A percentile compares a stretch with the other conserved stretches of the same genome.
Evolutionary conservation across 2,329 filamentous ascomycete species (phyloP).

Genomic region (Venturia carpophila): DNA sequence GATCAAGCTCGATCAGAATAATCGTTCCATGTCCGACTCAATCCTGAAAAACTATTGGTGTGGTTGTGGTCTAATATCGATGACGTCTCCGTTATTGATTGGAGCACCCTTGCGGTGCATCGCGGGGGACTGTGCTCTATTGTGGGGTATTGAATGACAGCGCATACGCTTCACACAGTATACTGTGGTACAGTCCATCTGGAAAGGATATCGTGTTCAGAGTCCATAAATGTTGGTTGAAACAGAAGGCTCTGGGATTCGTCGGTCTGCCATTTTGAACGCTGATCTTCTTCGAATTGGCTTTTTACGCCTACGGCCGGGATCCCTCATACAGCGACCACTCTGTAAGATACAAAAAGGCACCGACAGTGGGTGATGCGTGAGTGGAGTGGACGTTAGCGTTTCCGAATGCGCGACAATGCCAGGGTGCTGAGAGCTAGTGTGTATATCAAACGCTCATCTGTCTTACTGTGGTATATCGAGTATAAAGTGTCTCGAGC

Average conservation of each 20-base stretch:
- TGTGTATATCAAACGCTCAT: background rate
- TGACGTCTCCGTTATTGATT: background rate
- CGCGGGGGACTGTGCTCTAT: background rate
- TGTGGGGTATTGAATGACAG: background rate
- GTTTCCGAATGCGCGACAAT: slow-evolving; percentile 3
- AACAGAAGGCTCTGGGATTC: background rate
- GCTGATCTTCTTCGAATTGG: slow-evolving; percentile 3
- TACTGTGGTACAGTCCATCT: background rate
- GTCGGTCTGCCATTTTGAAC: background rate
- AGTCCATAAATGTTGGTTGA: background rate
- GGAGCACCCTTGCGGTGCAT: background rate
- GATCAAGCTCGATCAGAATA: background rate
- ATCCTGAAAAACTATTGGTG: background rate
- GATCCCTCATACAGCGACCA: background rate
- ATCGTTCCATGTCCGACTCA: background rate
- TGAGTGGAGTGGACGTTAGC: background rate
- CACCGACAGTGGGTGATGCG: background rate
- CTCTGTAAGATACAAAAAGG: background rate
- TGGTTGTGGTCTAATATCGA: background rate
- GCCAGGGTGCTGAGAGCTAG: background rate
- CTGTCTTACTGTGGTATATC: background rate
- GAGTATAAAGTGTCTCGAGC: background rate
- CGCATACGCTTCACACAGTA: background rate
- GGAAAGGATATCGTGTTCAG: background rate
- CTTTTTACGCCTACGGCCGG: background rate